A percentile compares a stretch with the other conserved stretches of the same genome.
phyloP scores from a whole-genome alignment of 495 filamentous ascomycete species.

The Tuber aestivum region DNA sequence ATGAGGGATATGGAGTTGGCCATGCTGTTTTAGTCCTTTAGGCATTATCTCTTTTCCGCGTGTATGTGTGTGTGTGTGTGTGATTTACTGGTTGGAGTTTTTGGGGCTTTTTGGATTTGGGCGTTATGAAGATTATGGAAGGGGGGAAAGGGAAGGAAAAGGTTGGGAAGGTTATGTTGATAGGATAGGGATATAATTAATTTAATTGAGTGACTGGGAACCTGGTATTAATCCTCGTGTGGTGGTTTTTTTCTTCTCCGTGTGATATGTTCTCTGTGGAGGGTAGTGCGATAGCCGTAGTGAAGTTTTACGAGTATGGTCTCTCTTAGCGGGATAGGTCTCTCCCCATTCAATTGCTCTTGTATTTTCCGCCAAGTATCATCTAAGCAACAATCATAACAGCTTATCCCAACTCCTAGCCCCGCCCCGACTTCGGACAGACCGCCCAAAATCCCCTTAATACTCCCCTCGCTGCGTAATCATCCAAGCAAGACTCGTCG shows the following conservation, averaged over 20 bases:
- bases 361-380: not conserved
- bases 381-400: not conserved
- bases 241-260: conserved; percentile 1
- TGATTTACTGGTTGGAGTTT: conserved; percentile 7
- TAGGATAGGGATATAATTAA: not conserved
- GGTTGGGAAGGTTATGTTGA: not conserved
- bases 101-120: not conserved
- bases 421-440: not conserved
- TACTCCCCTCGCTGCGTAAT: conserved; percentile 61
- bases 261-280: not conserved
- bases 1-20: conserved; percentile 18
- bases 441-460: conserved; percentile 42
- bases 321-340: not conserved
- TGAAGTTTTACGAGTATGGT: not conserved
- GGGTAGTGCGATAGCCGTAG: not conserved
- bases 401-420: not conserved
- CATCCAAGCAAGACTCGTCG: conserved; percentile 75
- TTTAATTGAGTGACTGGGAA: not conserved
- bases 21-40: conserved; percentile 19
- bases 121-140: not conserved
- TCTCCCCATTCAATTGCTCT: not conserved
- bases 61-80: not conserved
- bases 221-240: not conserved
- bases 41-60: not conserved
- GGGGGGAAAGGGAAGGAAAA: not conserved